Percentiles rank a stretch among this genome's conserved stretches.
Evolutionary conservation across 2,329 filamentous ascomycete genomes (phyloP).

Genomic region (Nothopassalora personata): DNA sequence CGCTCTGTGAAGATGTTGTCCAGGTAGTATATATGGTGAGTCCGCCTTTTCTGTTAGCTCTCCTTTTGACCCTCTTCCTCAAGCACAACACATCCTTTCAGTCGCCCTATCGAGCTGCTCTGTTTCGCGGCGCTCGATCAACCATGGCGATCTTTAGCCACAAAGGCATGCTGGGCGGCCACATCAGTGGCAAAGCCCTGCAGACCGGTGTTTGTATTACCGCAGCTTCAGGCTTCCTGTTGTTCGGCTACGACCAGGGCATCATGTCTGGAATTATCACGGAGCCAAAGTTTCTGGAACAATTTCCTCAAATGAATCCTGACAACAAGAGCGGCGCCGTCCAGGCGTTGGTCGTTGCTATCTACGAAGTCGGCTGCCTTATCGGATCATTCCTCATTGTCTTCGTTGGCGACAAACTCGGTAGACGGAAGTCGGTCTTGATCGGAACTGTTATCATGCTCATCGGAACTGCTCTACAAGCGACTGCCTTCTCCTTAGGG

Average conservation of each 20-base stretch:
- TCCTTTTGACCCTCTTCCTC: background rate
- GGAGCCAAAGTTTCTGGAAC: constrained; percentile 36
- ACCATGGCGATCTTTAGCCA: constrained; percentile 26
- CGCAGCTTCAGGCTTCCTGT: constrained; percentile 12
- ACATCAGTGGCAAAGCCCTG: constrained; percentile 8
- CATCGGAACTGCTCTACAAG: constrained; percentile 56
- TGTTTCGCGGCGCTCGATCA: background rate
- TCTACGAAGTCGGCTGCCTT: constrained; percentile 25
- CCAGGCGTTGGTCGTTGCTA: constrained; percentile 34
- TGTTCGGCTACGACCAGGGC: constrained; percentile 30
- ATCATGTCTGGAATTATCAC: constrained; percentile 42
- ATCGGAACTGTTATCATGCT: constrained; percentile 55
- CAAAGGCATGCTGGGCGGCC: constrained; percentile 16
- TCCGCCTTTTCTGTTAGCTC: background rate
- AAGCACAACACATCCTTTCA: background rate
- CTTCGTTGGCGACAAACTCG: constrained; percentile 53
- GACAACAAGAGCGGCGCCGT: constrained; percentile 20
- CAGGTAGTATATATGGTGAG: background rate
- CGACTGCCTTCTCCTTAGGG: constrained; percentile 43
- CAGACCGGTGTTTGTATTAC: constrained; percentile 17
- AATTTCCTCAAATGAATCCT: constrained; percentile 38
- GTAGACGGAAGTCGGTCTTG: constrained; percentile 53
- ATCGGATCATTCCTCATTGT: constrained; percentile 38
- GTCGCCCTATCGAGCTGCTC: background rate
- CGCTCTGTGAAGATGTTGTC: background rate